Evolutionary conservation across 495 filamentous ascomycete genomes (phyloP).

Genomic region (Aspergillus carlsbadensis): DNA sequence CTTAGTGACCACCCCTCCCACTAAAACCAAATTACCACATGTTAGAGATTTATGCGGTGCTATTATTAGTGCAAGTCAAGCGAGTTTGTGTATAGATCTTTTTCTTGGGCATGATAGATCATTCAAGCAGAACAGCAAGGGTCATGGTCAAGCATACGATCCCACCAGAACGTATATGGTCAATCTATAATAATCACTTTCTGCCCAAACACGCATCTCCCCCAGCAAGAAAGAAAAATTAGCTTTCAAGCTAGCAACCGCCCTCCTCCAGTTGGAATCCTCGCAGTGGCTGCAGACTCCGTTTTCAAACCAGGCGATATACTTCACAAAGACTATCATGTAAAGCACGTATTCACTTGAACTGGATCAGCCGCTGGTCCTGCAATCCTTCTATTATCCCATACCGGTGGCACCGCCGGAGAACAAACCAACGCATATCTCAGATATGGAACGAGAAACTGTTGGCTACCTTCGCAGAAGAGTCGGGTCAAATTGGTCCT

Average conservation of each 20-base stretch:
- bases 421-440: neutral
- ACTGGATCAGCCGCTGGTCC: neutral
- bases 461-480: neutral
- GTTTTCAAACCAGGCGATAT: neutral
- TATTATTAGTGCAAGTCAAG: too few species aligned
- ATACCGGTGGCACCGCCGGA: neutral
- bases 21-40: too few species aligned
- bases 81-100: too few species aligned
- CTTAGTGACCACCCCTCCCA: too few species aligned
- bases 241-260: conserved; percentile 1
- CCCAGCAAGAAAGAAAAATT: conserved; percentile 1
- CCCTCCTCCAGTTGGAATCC: conserved; percentile 1
- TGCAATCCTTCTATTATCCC: neutral
- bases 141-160: too few species aligned
- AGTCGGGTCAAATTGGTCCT: neutral
- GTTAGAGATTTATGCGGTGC: too few species aligned
- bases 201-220: neutral
- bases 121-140: too few species aligned
- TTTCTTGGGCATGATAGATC: too few species aligned
- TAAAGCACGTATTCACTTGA: neutral
- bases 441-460: conserved; percentile 6
- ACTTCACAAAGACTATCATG: neutral
- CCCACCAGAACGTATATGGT: too few species aligned
- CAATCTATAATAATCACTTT: neutral
- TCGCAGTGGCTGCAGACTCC: neutral